Evolutionary conservation across 2,329 filamentous ascomycete genomes (phyloP), one percentile per base, ranked within the genome.

Genomic region (Mycosphaerella arachidis): DNA sequence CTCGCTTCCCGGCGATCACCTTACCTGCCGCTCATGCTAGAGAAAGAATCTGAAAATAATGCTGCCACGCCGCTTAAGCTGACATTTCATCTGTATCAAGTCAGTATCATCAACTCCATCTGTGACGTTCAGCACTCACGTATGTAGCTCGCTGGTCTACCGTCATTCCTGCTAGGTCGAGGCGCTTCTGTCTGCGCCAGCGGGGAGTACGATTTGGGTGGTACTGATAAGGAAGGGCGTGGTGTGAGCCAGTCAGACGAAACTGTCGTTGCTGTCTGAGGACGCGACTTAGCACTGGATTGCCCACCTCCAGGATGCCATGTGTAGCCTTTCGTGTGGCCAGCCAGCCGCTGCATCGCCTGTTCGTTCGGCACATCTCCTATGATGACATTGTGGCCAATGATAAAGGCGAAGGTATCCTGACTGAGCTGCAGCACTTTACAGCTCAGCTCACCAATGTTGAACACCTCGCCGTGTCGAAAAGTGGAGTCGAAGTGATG

Each of bases 401-500:
- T 79, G 35, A 73, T 71, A 61, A 87, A 88, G 0, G 84, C 84
- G 13, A 85, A 66, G 57, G 86, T 83, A 63, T 87, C 84, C 0
- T 84, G 82, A 0, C 87, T 83, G 0, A 87, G 77, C 63, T 86
- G 80, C 0, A 86, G 68, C 0, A 78, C 82, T 2, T 68, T 73
- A 0, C 72, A 80, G 1, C 63, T 67, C 13, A 86, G 33, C 0
- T 68, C 56, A 0, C 85, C 84, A 40, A 87, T 75, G 0, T 63
- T 18, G 62, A 87, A 85, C 0, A 60, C 60, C 60, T 86, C 82
- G 35, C 83, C 77, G 46, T 86, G 82, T 0, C 80, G 71, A 43
- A 83, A 83, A 1, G 84, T 72, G 6, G 76, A 71, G 51, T 84
- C 82, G 66, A 87, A 86, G 0, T 77, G 79, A 0, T 67, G 65